Evolutionary conservation across 2,329 filamentous ascomycete species (phyloP), one percentile per base, ranked within the genome.

Genomic region (Coniella vitis): DNA sequence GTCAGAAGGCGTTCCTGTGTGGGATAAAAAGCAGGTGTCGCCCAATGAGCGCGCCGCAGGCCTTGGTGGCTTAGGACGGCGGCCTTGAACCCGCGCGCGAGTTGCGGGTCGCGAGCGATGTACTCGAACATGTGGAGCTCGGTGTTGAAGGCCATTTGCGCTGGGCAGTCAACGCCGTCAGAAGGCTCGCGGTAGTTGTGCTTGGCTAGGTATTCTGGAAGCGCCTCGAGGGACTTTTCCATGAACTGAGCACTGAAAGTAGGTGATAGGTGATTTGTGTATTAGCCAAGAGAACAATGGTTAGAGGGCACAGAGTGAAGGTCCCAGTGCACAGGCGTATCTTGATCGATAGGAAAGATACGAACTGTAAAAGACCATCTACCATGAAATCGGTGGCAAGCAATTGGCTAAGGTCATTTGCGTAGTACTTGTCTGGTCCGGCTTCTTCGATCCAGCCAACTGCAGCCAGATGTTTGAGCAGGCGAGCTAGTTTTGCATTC

Each of bases 61-160:
- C n/a, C n/a, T 7, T n/a, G 17, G 1, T 22, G 29, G 25, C 31
- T 20, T 25, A 47, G 17, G 13, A 47, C 45, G 3, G 45, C 36
- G 29, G 13, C 13, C 29, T 47, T 47, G 36, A 47, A 47, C 10
- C 38, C 36, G 19, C 25, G 25, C 25, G 29, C 37, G 8, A 47
- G 31, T 17, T 47, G 21, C 7, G 45, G 45, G 14, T 47, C 45
- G 13, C n/a, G 31, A 25, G 38, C 31, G 36, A 47, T 40, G 25
- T 40, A 47, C 25, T 47, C 45, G 13, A 47, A 47, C 3, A 37
- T n/a, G 37, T 47, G 45, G 10, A 47, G 36, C 25, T 47, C 39
- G 17, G 45, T 47, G 14, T 47, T 22, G 45, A 40, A 35, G 3
- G 25, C 45, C 45, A 20, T 47, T 14, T 47, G 45, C 25, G 14